Percentiles rank a stretch among this genome's conserved stretches.
Evolutionary conservation across 768 basidiomycete genomes (phyloP).

Genomic region (Pleurotus ostreatus): DNA sequence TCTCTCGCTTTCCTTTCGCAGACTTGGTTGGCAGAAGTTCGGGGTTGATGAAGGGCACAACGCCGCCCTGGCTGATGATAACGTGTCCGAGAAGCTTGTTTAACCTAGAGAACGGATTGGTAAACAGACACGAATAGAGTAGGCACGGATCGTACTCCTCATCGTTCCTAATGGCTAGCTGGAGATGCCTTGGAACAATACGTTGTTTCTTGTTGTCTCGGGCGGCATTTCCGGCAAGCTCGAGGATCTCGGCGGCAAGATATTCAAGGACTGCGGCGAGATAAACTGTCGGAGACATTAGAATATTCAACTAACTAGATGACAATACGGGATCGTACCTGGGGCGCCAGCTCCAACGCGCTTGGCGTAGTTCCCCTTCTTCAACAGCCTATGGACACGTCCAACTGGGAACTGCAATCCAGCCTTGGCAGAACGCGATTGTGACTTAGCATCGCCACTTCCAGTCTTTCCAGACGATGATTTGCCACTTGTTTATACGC

Average conservation of each 20-base stretch:
- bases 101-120: constrained; percentile 28
- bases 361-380: constrained; percentile 69
- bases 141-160: constrained; percentile 43
- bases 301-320: constrained; percentile 1
- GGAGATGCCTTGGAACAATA: constrained; percentile 80
- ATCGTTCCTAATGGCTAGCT: constrained; percentile 77
- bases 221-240: constrained; percentile 77
- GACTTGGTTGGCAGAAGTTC: constrained; percentile 12
- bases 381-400: constrained; percentile 77
- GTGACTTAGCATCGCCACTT: constrained; percentile 46
- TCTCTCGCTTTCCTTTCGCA: constrained; percentile 5
- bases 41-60: constrained; percentile 27
- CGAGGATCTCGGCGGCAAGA: constrained; percentile 81
- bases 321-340: constrained; percentile 30
- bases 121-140: neutral
- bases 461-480: constrained; percentile 29
- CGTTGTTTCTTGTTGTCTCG: constrained; percentile 80
- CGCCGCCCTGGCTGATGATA: constrained; percentile 77
- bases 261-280: constrained; percentile 86
- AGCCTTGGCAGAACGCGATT: constrained; percentile 65
- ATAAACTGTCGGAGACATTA: constrained; percentile 47
- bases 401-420: constrained; percentile 76
- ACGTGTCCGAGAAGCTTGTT: constrained; percentile 57
- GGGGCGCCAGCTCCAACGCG: constrained; percentile 69
- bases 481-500: constrained; percentile 18